Base-by-base conservation (phyloP, 345 rosid species). In the Brassica cretica region DNA sequence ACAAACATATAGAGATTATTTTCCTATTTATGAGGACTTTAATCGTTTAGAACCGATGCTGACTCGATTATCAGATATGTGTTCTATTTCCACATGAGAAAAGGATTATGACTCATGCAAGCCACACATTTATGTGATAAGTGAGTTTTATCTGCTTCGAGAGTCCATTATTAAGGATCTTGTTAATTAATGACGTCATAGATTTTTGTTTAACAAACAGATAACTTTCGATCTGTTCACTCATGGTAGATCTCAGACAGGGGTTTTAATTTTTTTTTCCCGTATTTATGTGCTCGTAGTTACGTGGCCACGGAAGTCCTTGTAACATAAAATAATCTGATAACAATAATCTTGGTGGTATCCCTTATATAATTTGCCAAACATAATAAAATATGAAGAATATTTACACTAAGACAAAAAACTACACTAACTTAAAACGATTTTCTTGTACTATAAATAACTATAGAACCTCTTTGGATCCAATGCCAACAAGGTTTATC, bases 121-220 rank as follows among this genome's bases (percentile, higher is more conserved):
- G 8, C 73, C 63, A 66, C 76, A 44, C 59, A 78, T 72, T 66
- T 66, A 78, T 72, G 53, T 77, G 71, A 71, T 63, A 6, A 35
- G 11, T 63, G 25, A 33, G 11, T 39, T 70, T 71, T 77, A 35
- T 77, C 75, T 70, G 37, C 29, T 61, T 70, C 7, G 12, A n/a
- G 21, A 53, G 60, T 15, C 24, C 9, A 53, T 15, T 60, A 41
- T 56, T 56, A 56, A 18, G 10, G 8, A 68, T 68, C 30, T 19
- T 60, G 53, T 9, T 46, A 61, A 30, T 32, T 61, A 19, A 61
- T 62, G 35, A 76, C 32, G 37, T 21, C 62, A 41, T 41, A 37
- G 6, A 7, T 3, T 37, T 11, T 66, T 55, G n/a, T 56, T 66
- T 27, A 1, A 18, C 9, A 11, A 18, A 1, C 6, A 33, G n/a